Conservation (phyloP, 345 rosid species). For the Trapa bicornis region DNA sequence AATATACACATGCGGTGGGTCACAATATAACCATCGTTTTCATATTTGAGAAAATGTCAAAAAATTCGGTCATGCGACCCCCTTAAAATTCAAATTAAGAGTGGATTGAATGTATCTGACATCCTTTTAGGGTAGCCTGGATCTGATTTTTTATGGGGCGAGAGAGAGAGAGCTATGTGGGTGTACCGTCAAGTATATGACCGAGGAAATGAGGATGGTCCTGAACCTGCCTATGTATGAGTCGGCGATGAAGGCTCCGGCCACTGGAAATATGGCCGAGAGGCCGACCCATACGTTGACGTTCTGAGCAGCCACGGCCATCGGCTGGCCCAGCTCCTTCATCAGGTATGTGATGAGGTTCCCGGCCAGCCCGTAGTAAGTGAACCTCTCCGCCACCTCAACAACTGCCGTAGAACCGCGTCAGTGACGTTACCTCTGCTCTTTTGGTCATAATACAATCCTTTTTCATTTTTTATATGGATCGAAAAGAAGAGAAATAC, state of each 20-base stretch:
- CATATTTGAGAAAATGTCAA: neutral
- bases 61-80: neutral
- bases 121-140: too few relatives aligned
- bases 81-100: too few relatives aligned
- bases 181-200: conserved; percentile 40
- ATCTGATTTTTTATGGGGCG: too few relatives aligned
- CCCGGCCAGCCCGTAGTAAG: conserved; percentile 64
- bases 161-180: neutral
- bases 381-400: conserved; percentile 72
- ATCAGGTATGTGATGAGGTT: conserved; percentile 69
- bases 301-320: conserved; percentile 47
- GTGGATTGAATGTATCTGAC: too few relatives aligned
- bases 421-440: too few relatives aligned
- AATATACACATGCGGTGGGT: neutral
- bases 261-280: conserved; percentile 56
- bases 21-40: neutral
- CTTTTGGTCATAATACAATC: too few relatives aligned
- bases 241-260: conserved; percentile 73
- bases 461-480: neutral
- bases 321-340: conserved; percentile 41
- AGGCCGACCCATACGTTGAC: conserved; percentile 77
- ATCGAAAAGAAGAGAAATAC: neutral
- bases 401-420: conserved; percentile 29
- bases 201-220: conserved; percentile 55
- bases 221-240: conserved; percentile 80